These are phyloP conservation scores for Cucurbita maxima DNA, from an alignment of 306 rosid species.

Conservation along the genomic window DNA sequence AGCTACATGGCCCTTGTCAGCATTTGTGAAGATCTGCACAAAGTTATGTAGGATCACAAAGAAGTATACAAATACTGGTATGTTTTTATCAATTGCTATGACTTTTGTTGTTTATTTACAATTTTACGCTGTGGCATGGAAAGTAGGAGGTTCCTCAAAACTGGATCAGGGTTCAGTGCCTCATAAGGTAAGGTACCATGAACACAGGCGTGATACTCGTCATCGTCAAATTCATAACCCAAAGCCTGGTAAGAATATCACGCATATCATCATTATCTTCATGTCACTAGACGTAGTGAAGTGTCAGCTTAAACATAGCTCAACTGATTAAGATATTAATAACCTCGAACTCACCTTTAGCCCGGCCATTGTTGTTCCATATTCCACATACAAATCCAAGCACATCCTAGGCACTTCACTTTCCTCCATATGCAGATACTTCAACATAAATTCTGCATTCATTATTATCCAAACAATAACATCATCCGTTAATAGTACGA, in stretches of 20 bases:
- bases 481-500: not conserved
- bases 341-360: slow-evolving; percentile 32
- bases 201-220: slow-evolving; percentile 55
- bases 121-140: slow-evolving; percentile 83
- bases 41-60: not conserved
- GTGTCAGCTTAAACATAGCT: not conserved
- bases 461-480: not conserved
- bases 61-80: not conserved
- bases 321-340: not conserved
- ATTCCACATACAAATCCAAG: slow-evolving; percentile 45
- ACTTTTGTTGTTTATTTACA: slow-evolving; percentile 22
- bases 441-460: slow-evolving; percentile 55
- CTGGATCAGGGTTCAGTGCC: slow-evolving; percentile 45
- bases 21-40: slow-evolving; percentile 67
- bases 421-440: slow-evolving; percentile 47
- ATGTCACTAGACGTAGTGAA: not conserved
- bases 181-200: slow-evolving; percentile 76
- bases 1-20: slow-evolving; percentile 55
- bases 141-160: slow-evolving; percentile 63
- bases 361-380: slow-evolving; percentile 92
- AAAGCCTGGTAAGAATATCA: slow-evolving; percentile 26
- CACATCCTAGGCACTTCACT: slow-evolving; percentile 62
- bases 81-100: not conserved
- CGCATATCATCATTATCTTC: not conserved
- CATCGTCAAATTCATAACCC: slow-evolving; percentile 62